Percentiles rank a stretch among this genome's conserved stretches.
Conservation (phyloP, 1,284 basidiomycete genomes). For the Porodaedalea pini region DNA sequence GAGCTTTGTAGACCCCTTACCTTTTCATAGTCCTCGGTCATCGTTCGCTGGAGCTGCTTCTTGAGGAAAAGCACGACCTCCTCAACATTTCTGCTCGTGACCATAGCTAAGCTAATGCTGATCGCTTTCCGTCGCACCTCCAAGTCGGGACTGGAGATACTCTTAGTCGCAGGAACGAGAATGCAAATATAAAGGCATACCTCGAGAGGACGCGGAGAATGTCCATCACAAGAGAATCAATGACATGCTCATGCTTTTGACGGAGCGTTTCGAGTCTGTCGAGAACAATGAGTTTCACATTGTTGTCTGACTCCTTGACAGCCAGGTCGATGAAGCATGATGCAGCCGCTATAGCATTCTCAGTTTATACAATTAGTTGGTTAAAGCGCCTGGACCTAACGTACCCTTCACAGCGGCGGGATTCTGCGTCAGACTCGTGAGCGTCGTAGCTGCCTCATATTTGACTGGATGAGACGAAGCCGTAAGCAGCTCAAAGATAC, state of each 20-base stretch:
- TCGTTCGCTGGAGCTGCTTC: conserved; percentile 94
- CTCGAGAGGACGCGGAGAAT: conserved; percentile 87
- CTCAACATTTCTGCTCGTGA: conserved; percentile 94
- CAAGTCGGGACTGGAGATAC: conserved; percentile 77
- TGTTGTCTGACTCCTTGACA: conserved; percentile 97
- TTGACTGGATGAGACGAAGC: conserved; percentile 93
- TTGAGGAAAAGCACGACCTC: conserved; percentile 96
- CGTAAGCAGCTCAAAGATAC: conserved; percentile 93
- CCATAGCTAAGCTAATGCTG: conserved; percentile 89
- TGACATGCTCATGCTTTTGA: conserved; percentile 84
- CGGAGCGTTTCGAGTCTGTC: conserved; percentile 87
- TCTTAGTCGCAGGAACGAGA: background rate
- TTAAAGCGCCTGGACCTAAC: conserved; percentile 12
- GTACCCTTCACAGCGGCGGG: conserved; percentile 92
- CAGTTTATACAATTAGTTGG: background rate
- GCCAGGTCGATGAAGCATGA: conserved; percentile 88
- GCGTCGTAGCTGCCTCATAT: conserved; percentile 95
- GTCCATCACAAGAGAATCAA: conserved; percentile 95
- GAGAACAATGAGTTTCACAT: conserved; percentile 97
- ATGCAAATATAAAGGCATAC: conserved; percentile 33
- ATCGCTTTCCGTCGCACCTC: conserved; percentile 95
- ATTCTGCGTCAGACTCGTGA: conserved; percentile 94
- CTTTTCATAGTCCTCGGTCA: conserved; percentile 84
- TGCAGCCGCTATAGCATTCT: conserved; percentile 67
- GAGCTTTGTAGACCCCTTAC: conserved; percentile 33